Conservation (phyloP, 176 grass and related monocot genomes). For the Phoenix roebelenii region DNA sequence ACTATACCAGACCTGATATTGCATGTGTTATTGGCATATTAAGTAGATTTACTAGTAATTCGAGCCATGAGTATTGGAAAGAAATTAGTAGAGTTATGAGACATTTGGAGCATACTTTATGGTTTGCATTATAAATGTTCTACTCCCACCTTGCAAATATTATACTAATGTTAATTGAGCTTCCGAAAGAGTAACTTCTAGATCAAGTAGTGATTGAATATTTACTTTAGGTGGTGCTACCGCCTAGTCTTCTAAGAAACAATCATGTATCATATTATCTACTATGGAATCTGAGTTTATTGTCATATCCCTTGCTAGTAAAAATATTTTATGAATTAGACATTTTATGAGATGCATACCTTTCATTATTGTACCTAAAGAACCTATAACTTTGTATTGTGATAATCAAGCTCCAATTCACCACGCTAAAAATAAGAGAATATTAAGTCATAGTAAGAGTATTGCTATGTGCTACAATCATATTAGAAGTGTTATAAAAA, state of each 20-base stretch:
- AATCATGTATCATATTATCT: background rate
- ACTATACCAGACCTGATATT: too few species aligned
- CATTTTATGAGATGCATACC: background rate
- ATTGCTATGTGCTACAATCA: background rate
- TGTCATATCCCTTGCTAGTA: background rate
- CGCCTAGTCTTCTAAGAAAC: background rate
- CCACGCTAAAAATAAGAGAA: background rate
- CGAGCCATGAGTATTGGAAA: too few species aligned
- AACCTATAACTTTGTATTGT: background rate
- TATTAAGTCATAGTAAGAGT: background rate
- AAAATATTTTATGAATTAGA: background rate
- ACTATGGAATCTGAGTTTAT: background rate
- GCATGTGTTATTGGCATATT: too few species aligned
- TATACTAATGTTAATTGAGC: background rate
- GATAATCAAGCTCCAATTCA: background rate
- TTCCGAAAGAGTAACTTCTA: background rate
- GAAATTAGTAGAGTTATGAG: too few species aligned
- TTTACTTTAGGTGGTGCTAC: too few species aligned
- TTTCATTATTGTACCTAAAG: background rate
- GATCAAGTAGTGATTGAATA: too few species aligned
- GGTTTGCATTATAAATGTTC: too few species aligned
- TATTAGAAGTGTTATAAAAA: too few species aligned
- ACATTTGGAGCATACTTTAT: too few species aligned
- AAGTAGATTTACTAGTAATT: too few species aligned
- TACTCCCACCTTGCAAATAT: background rate